Base-by-base conservation (phyloP, 139 green algal species). In the Klebsormidium nitens region DNA sequence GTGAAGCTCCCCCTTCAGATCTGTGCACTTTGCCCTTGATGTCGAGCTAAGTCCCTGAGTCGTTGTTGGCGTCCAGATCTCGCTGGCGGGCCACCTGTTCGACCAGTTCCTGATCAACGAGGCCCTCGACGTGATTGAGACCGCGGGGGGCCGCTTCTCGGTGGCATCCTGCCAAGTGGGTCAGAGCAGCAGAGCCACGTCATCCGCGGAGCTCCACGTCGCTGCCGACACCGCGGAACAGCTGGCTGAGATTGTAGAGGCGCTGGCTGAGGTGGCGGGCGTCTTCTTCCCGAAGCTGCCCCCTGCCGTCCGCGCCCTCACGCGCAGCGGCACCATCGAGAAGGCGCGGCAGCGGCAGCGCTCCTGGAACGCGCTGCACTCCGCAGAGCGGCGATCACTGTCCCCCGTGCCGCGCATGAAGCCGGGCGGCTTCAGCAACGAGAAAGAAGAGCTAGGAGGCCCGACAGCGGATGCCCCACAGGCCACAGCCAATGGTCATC, bases 101-200 rank as follows among this genome's bases (percentile, higher is more conserved):
- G 67, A 75, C 58, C 52, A 50, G 28, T 75, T 75, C 23, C 42
- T 75, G 35, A 75, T 75, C 57, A 75, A 75, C 44, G 67, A 75
- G 14, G 67, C 67, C 39, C 34, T 75, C 32, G 67, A 75, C 58
- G 48, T 75, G 4, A 75, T 75, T 14, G 67, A 75, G 44, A 11
- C 23, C 2, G 39, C 37, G 19, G 67, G 67, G 17, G 67, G 52
- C 8, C 38, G 8, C n/a, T 75, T 75, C 52, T 36, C 55, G 38
- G 40, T 75, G 14, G 67, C 48, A 23, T 32, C 34, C n/a, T 75
- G 67, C 11, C 36, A 34, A 28, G 35, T 75, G 28, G 67, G 67
- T 11, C 50, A 75, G 58, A 68, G 29, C 26, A 23, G n/a, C 4
- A 19, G 38, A 23, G 32, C 26, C 67, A 57, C 19, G 11, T 75